Evolutionary conservation across 805 yeast species (phyloP), one percentile per base, ranked within the genome.

Genomic region (Cyberlindnera mrakii): DNA sequence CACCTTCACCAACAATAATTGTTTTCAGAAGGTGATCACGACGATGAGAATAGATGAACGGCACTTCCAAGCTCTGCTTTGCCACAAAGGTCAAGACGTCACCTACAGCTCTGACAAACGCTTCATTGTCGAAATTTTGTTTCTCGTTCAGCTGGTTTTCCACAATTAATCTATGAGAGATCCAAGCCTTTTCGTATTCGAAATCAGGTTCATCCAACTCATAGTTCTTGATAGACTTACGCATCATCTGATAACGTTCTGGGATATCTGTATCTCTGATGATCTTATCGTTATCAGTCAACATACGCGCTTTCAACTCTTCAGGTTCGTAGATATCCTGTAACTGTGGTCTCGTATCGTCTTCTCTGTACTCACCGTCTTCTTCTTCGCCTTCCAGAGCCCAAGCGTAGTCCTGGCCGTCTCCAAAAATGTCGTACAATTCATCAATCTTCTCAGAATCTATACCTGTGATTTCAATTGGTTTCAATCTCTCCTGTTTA

Each of bases 401-500:
- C 98, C 99, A 93, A 44, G 87, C 96, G 64, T 93, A 93, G 58
- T 91, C 97, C 50, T 82, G 89, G 40, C 99, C 99, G 62, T 89
- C 95, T 51, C 99, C 99, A 60, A 93, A 93, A 13, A 93, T 87
- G 61, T 93, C 99, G 57, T 81, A 89, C 59, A 93, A 77, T 63
- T 91, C 97, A 57, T 88, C 93, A 50, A 91, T 77, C 60, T 87
- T 86, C 55, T 93, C 98, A 43, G 93, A 82, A 54, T 93, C 96
- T 35, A 85, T 67, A 35, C 74, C 77, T 1, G 82, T 71, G 33
- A 78, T 67, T 52, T 77, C 78, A 5, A 79, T 69, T 11, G 84
- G 78, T 53, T 76, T 67, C 35, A 65, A 74, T 62, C 78, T 66
- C 53, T 74, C 62, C 48, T 66, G 67, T 48, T 68, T 65, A 50